Evolutionary conservation across 2,329 filamentous ascomycete species (phyloP).

Genomic region (Diaporthe vaccinii): DNA sequence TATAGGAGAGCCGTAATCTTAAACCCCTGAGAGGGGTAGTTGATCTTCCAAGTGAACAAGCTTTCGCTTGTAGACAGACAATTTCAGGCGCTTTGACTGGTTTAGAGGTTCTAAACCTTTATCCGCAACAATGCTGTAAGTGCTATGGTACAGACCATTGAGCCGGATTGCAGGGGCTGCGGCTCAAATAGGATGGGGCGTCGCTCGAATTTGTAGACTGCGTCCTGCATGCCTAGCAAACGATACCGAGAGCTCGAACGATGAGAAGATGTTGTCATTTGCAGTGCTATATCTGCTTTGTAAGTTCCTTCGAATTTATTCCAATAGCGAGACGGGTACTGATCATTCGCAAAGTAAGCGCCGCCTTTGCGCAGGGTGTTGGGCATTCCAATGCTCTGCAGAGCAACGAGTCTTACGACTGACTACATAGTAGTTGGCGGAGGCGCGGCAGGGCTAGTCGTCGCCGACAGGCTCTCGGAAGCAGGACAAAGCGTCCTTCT

Average conservation of each 20-base stretch:
- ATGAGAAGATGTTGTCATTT: not conserved
- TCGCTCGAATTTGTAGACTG: not conserved
- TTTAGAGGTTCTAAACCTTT: not conserved
- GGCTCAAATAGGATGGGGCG: not conserved
- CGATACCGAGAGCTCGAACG: not conserved
- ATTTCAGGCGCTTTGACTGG: not conserved
- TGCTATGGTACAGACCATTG: not conserved
- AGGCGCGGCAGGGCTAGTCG: conserved; percentile 72
- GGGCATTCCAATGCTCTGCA: conserved; percentile 14
- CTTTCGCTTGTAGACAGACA: not conserved
- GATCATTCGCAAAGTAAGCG: not conserved
- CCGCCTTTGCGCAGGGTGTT: not conserved
- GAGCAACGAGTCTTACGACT: conserved; percentile 59
- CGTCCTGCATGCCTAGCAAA: too few species aligned
- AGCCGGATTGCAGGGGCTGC: not conserved
- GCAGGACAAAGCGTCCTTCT: conserved; percentile 75
- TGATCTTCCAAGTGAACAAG: not conserved
- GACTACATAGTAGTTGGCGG: conserved; percentile 73
- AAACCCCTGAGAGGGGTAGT: not conserved
- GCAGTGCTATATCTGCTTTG: not conserved
- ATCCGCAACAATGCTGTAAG: not conserved
- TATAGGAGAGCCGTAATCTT: not conserved
- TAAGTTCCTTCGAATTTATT: not conserved
- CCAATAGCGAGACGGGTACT: not conserved
- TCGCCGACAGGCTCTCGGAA: conserved; percentile 74